Evolutionary conservation across 2,329 filamentous ascomycete species (phyloP).

Genomic region (Verticillium tricorpus): DNA sequence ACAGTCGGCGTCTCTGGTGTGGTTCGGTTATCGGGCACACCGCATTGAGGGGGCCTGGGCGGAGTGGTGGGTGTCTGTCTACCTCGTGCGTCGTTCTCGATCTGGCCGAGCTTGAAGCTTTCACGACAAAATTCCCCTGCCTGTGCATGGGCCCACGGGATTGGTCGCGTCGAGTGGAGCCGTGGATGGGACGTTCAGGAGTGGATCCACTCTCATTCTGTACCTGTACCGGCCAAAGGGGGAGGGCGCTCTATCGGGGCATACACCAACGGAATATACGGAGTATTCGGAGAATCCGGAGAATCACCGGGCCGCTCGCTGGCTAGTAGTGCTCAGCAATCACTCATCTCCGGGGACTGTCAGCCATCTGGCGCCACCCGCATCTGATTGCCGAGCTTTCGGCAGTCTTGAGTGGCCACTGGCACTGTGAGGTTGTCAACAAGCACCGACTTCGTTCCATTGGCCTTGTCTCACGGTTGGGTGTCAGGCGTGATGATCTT

Average conservation of each 20-base stretch:
- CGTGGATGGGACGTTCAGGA: neutral
- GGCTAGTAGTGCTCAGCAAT: neutral
- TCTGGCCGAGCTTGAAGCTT: neutral
- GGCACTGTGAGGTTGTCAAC: too few relatives aligned
- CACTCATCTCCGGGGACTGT: too few relatives aligned
- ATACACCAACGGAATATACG: too few relatives aligned
- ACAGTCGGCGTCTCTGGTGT: neutral
- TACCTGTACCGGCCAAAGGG: too few relatives aligned
- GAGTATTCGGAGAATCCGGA: neutral
- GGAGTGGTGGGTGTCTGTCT: slow-evolving; percentile 1
- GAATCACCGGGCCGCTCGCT: neutral
- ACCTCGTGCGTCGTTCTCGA: neutral
- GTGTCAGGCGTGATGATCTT: neutral
- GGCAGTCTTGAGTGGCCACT: too few relatives aligned
- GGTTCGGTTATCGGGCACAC: neutral
- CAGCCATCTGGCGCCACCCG: neutral
- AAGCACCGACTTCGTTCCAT: neutral
- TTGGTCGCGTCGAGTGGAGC: neutral
- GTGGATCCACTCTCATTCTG: neutral
- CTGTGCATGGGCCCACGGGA: neutral
- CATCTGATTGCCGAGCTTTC: too few relatives aligned
- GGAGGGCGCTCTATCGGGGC: too few relatives aligned
- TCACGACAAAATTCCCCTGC: slow-evolving; percentile 1
- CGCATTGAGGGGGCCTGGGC: slow-evolving; percentile 3
- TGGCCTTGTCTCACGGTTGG: neutral